Conservation (phyloP, 1,284 basidiomycete species). For the Pseudozyma pruni region DNA sequence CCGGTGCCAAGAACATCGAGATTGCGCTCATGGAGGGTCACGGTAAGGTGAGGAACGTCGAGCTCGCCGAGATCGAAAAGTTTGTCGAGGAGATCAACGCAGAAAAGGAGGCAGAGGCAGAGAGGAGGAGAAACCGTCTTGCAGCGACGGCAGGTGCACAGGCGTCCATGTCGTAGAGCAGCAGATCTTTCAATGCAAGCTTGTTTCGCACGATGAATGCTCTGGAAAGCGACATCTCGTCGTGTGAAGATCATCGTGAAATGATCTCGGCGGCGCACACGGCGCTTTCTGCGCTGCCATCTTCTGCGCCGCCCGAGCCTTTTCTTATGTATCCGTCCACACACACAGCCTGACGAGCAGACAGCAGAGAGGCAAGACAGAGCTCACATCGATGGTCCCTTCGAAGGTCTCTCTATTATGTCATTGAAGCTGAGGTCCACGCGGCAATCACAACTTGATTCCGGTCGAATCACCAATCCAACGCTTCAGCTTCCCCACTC, state of each 20-base stretch:
- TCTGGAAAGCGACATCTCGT: too few relatives aligned
- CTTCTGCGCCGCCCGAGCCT: too few relatives aligned
- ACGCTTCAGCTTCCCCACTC: slow-evolving; percentile 5
- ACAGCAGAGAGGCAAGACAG: too few relatives aligned
- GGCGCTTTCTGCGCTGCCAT: too few relatives aligned
- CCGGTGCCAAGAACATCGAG: slow-evolving; percentile 85
- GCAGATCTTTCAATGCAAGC: too few relatives aligned
- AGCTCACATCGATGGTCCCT: too few relatives aligned
- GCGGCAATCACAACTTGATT: slow-evolving; percentile 19
- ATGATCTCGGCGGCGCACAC: too few relatives aligned
- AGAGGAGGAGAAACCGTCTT: slow-evolving; percentile 63
- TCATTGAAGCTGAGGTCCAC: neutral
- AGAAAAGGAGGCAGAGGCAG: slow-evolving; percentile 66
- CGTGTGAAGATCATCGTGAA: too few relatives aligned
- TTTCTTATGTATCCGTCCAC: too few relatives aligned
- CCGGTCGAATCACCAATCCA: slow-evolving; percentile 19
- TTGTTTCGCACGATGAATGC: too few relatives aligned
- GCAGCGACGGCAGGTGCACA: slow-evolving; percentile 66
- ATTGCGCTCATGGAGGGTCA: slow-evolving; percentile 64
- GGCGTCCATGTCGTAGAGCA: slow-evolving; percentile 50
- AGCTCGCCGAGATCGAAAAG: slow-evolving; percentile 62
- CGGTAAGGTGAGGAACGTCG: slow-evolving; percentile 59
- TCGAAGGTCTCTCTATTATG: too few relatives aligned
- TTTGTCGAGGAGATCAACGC: slow-evolving; percentile 64
- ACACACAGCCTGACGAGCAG: neutral